phyloP scores from a whole-genome alignment of 2,329 filamentous ascomycete genomes.

The Sarocladiaceae sp. region DNA sequence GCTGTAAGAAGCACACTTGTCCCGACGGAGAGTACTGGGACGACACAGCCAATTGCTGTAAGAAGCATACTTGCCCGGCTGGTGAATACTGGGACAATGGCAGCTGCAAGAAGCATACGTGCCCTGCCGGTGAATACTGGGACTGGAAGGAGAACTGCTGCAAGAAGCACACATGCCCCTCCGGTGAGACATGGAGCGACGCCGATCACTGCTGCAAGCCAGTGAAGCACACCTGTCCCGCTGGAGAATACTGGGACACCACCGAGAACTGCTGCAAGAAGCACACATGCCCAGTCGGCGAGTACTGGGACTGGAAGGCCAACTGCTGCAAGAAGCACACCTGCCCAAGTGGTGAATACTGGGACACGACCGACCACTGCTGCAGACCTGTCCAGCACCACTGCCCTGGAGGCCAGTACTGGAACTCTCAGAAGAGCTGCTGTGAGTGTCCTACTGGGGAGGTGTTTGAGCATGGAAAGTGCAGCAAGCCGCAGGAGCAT shows the following conservation, averaged over 20 bases:
- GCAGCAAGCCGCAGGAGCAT: neutral
- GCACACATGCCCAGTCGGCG: neutral
- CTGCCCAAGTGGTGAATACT: neutral
- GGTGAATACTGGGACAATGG: neutral
- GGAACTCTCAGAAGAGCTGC: neutral
- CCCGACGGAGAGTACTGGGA: neutral
- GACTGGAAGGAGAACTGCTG: neutral
- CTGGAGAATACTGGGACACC: neutral
- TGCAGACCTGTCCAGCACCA: neutral
- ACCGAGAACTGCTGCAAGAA: neutral
- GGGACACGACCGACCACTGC: neutral
- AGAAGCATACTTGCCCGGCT: neutral
- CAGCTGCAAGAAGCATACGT: conserved; percentile 3
- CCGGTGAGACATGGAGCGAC: neutral
- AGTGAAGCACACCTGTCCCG: neutral
- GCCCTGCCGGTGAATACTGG: conserved; percentile 1
- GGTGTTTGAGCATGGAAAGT: neutral
- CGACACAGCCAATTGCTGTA: neutral
- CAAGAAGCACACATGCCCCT: neutral
- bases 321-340: conserved; percentile 3
- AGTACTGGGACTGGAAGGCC: neutral
- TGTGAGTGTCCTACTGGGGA: neutral
- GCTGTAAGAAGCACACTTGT: neutral
- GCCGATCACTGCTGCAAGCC: neutral
- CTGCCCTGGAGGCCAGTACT: neutral